phyloP scores from a whole-genome alignment of 768 basidiomycete species.

The Cyclocybe aegerita region DNA sequence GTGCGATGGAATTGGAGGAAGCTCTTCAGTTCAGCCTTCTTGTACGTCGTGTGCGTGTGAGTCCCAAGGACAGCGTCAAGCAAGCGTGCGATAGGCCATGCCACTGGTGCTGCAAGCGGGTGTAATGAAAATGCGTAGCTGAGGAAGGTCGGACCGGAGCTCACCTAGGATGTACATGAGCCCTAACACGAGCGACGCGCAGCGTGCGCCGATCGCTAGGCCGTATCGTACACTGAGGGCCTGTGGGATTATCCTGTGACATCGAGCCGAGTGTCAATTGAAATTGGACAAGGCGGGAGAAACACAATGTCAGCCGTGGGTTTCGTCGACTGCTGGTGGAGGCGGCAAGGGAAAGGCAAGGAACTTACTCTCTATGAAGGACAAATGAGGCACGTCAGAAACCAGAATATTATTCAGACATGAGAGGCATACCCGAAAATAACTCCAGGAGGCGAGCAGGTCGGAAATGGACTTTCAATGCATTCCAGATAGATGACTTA shows the following conservation, averaged over 20 bases:
- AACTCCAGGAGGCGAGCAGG: constrained; percentile 37
- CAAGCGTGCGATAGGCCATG: constrained; percentile 78
- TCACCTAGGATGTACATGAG: constrained; percentile 67
- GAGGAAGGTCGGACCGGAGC: constrained; percentile 28
- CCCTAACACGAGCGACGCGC: constrained; percentile 69
- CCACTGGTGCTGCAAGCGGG: constrained; percentile 63
- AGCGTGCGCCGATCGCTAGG: constrained; percentile 73
- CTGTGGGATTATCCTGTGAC: constrained; percentile 62
- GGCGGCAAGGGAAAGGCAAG: not conserved
- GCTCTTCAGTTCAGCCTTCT: constrained; percentile 77
- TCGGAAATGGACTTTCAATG: not conserved
- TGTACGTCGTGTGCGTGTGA: constrained; percentile 72
- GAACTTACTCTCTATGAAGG: constrained; percentile 58
- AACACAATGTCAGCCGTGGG: no score
- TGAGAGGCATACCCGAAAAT: constrained; percentile 69
- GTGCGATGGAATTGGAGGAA: constrained; percentile 80
- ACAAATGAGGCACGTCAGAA: constrained; percentile 1
- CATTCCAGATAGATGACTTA: constrained; percentile 20
- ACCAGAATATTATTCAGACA: not conserved
- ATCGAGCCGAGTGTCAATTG: not conserved
- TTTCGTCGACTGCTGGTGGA: no score
- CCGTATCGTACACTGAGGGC: constrained; percentile 77
- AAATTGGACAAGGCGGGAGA: no score
- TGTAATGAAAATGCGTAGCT: constrained; percentile 17
- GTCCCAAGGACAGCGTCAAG: constrained; percentile 83